A percentile compares a stretch with the other conserved stretches of the same genome.
phyloP scores from a whole-genome alignment of 2,329 filamentous ascomycete genomes.

The Aurifilum marmelostoma region DNA sequence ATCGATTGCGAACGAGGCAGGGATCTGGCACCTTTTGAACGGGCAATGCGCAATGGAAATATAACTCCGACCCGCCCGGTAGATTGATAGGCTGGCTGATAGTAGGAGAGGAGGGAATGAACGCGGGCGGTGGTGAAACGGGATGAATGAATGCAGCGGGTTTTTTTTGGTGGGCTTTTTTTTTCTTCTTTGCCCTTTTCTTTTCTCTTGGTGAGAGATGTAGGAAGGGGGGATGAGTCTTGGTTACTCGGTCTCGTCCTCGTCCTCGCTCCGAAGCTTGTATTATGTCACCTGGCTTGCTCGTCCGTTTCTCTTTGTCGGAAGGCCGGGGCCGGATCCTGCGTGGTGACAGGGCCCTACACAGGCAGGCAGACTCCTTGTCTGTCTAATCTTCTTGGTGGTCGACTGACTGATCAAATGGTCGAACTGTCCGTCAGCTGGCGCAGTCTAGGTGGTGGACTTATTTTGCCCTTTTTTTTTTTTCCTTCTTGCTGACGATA shows the following conservation, averaged over 20 bases:
- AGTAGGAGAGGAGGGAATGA: too few relatives aligned
- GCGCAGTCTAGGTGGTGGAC: background rate
- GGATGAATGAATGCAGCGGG: background rate
- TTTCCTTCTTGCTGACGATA: background rate
- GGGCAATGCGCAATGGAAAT: slow-evolving; percentile 6
- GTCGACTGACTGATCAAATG: background rate
- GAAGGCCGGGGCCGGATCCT: background rate
- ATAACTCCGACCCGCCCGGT: slow-evolving; percentile 18
- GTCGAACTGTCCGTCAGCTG: background rate
- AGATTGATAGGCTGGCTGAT: background rate
- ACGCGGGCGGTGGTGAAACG: background rate
- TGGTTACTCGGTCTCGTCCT: too few relatives aligned
- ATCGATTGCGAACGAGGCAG: slow-evolving; percentile 4
- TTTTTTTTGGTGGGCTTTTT: background rate
- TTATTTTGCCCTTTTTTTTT: background rate
- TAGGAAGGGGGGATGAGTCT: too few relatives aligned
- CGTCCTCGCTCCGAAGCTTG: too few relatives aligned
- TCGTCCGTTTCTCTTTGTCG: background rate
- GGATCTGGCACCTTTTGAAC: background rate
- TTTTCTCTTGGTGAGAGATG: background rate
- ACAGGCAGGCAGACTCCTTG: too few relatives aligned
- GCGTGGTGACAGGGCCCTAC: background rate
- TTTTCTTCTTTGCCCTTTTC: background rate
- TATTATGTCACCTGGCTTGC: too few relatives aligned
- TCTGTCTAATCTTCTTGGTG: background rate